phyloP scores from a whole-genome alignment of 352 stramenopile species.

The Phytophthora lateralis region DNA sequence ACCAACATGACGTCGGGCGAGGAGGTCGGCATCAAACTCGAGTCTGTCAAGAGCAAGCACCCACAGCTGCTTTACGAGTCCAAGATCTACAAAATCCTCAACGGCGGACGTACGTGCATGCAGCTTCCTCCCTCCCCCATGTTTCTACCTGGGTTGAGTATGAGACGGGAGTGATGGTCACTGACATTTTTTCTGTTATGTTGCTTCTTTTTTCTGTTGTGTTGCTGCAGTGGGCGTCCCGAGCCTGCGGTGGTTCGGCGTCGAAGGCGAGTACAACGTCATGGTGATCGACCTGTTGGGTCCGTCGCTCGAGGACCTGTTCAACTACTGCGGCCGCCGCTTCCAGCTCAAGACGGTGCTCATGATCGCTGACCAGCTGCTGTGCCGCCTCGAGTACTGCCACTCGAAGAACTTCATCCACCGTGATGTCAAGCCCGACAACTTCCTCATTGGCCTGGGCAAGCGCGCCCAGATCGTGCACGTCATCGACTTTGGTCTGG shows the following conservation, averaged over 20 bases:
- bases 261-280: slow-evolving; percentile 99
- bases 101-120: slow-evolving; percentile 94
- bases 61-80: slow-evolving; percentile 99
- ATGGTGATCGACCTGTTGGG: slow-evolving; percentile 99
- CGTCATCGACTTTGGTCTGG: slow-evolving; percentile 91
- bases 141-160: background rate
- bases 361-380: slow-evolving; percentile 92
- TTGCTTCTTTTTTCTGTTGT: slow-evolving; percentile 11
- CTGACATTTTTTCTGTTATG: slow-evolving; percentile 18
- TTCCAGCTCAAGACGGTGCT: slow-evolving; percentile 97
- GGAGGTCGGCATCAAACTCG: slow-evolving; percentile 99
- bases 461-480: slow-evolving; percentile 88
- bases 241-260: slow-evolving; percentile 98
- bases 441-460: slow-evolving; percentile 89
- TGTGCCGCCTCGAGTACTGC: slow-evolving; percentile 88
- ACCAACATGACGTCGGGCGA: slow-evolving; percentile 99
- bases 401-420: slow-evolving; percentile 92
- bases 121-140: slow-evolving; percentile 22
- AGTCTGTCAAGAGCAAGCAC: slow-evolving; percentile 97
- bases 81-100: slow-evolving; percentile 99
- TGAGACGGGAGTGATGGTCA: background rate
- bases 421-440: slow-evolving; percentile 91
- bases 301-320: slow-evolving; percentile 91
- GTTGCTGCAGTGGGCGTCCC: slow-evolving; percentile 94
- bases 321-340: slow-evolving; percentile 88